phyloP scores from a whole-genome alignment of 768 basidiomycete species.

The Leccinum fibrillosum region DNA sequence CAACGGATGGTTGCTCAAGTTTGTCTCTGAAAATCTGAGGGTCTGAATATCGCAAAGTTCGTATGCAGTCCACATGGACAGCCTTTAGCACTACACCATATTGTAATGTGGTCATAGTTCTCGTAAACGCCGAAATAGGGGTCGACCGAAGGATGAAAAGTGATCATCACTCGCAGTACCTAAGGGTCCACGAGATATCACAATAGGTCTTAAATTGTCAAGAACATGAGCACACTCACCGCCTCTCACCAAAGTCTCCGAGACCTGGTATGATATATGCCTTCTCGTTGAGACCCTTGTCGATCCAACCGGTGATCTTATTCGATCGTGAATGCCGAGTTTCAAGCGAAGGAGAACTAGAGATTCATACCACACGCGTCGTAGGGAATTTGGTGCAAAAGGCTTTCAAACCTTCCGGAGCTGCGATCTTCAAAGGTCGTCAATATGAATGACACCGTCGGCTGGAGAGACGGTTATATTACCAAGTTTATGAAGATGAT shows the following conservation, averaged over 20 bases:
- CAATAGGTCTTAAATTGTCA: not conserved
- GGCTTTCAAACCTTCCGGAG: slow-evolving; percentile 82
- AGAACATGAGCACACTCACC: slow-evolving; percentile 39
- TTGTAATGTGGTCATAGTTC: not conserved
- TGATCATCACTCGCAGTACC: slow-evolving; percentile 22
- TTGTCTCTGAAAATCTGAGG: not conserved
- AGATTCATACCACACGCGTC: slow-evolving; percentile 65
- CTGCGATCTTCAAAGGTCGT: slow-evolving; percentile 59
- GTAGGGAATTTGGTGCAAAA: slow-evolving; percentile 76
- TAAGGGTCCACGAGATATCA: not conserved
- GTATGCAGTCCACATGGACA: not conserved
- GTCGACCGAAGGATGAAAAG: not conserved
- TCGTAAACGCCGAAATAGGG: not conserved
- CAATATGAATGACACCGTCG: not conserved
- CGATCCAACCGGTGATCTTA: slow-evolving; percentile 95
- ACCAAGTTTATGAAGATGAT: slow-evolving; percentile 95
- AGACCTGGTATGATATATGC: slow-evolving; percentile 90
- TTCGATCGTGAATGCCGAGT: not conserved
- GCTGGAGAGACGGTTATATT: not conserved
- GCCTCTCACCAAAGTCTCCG: slow-evolving; percentile 96
- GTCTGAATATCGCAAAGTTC: not conserved
- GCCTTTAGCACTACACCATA: not conserved
- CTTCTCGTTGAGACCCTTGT: slow-evolving; percentile 86
- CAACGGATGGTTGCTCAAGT: slow-evolving; percentile 6
- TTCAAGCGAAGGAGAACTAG: not conserved